Conservation (phyloP, 768 basidiomycete species). For the Baorangia bicolor region DNA sequence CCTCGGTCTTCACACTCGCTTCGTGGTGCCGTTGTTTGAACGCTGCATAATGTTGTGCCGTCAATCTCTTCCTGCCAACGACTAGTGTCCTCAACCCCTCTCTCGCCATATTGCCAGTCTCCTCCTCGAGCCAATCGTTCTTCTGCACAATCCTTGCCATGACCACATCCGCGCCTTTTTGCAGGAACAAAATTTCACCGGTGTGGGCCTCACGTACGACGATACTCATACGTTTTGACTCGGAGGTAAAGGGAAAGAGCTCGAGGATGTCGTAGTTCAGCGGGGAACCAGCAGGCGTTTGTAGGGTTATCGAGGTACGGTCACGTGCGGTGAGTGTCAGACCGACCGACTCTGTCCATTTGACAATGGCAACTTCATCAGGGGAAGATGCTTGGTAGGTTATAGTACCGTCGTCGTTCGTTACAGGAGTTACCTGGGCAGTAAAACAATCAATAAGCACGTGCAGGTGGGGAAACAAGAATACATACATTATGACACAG, state of each 20-base stretch:
- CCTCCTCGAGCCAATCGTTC: constrained; percentile 99
- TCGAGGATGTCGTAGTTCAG: constrained; percentile 85
- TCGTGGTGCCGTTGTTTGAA: constrained; percentile 73
- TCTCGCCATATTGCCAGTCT: constrained; percentile 97
- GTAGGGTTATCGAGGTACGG: constrained; percentile 85
- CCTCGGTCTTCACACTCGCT: constrained; percentile 78
- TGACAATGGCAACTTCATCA: constrained; percentile 98
- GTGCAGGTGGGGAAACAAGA: constrained; percentile 3
- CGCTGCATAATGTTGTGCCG: constrained; percentile 62
- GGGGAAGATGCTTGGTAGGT: constrained; percentile 99
- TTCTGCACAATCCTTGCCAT: constrained; percentile 94
- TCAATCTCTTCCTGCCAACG: constrained; percentile 78
- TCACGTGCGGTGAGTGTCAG: constrained; percentile 87
- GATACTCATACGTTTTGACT: constrained; percentile 99
- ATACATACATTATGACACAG: constrained; percentile 88
- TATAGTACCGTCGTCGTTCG: constrained; percentile 89
- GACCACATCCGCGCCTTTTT: constrained; percentile 98
- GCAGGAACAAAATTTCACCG: constrained; percentile 84
- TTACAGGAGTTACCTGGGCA: constrained; percentile 90
- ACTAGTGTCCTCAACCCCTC: constrained; percentile 95
- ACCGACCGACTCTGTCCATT: constrained; percentile 95
- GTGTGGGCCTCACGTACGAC: constrained; percentile 77
- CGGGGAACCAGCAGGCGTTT: constrained; percentile 60
- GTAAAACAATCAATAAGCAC: background rate
- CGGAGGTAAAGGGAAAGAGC: constrained; percentile 97